Percentiles rank a stretch among this genome's conserved stretches.
Conservation (phyloP, 2,329 filamentous ascomycete genomes). For the Fusarium phyllophilum region DNA sequence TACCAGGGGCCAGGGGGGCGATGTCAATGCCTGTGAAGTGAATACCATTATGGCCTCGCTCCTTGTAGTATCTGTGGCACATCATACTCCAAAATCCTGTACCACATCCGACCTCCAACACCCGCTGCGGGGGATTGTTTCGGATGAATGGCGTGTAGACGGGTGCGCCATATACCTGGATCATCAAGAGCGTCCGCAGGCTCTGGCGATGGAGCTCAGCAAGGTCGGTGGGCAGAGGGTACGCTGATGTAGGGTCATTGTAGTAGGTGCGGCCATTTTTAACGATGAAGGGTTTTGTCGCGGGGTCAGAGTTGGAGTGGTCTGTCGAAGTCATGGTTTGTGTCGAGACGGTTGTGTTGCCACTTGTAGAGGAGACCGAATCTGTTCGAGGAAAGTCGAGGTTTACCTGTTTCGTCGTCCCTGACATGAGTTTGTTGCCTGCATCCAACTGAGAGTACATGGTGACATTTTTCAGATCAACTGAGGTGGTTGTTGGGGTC, state of each 20-base stretch:
- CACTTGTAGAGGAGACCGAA: constrained; percentile 59
- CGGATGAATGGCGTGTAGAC: constrained; percentile 76
- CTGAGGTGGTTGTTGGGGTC: constrained; percentile 20
- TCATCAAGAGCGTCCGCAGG: constrained; percentile 81
- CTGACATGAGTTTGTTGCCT: constrained; percentile 44
- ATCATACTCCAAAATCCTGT: constrained; percentile 90
- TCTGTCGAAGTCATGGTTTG: constrained; percentile 63
- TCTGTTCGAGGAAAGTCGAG: constrained; percentile 54
- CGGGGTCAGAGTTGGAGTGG: constrained; percentile 54
- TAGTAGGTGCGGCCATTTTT: constrained; percentile 87
- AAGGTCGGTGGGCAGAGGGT: constrained; percentile 90
- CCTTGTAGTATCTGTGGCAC: constrained; percentile 82
- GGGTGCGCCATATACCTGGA: constrained; percentile 82
- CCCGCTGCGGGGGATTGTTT: constrained; percentile 75
- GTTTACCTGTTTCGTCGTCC: constrained; percentile 48
- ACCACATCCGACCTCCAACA: constrained; percentile 89
- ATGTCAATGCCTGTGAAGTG: constrained; percentile 87
- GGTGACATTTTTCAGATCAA: constrained; percentile 51
- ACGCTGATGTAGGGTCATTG: constrained; percentile 75
- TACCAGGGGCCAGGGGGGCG: constrained; percentile 70
- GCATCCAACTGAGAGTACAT: constrained; percentile 49
- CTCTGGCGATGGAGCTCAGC: constrained; percentile 89
- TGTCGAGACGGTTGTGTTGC: constrained; percentile 54
- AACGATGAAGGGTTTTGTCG: constrained; percentile 69
- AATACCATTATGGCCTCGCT: constrained; percentile 73